These are phyloP conservation scores for Pseudogymnoascus sp. DNA, from an alignment of 2,329 filamentous ascomycete species.

Conservation along the genomic window DNA sequence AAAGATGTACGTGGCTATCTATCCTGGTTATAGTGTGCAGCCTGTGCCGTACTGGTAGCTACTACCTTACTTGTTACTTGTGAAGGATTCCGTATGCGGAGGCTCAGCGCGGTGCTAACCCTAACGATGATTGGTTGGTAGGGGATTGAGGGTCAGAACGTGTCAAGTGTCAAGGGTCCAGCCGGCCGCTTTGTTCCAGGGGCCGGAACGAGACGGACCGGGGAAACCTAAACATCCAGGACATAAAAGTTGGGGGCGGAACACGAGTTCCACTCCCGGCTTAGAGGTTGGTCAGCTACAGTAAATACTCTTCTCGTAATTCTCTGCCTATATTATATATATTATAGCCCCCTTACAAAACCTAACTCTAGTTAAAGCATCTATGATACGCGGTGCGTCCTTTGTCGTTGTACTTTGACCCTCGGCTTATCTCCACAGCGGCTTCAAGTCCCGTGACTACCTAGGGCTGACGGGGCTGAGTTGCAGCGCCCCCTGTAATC, in stretches of 20 bases:
- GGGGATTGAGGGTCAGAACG: not conserved
- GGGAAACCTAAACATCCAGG: not conserved
- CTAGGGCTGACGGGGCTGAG: not conserved
- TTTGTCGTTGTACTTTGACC: not conserved
- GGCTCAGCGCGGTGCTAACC: not conserved
- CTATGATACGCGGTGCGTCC: not conserved
- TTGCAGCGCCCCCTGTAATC: not conserved
- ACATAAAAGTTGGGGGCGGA: not conserved
- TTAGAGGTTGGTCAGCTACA: not conserved
- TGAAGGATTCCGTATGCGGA: not conserved
- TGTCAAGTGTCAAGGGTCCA: not conserved
- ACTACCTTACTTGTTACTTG: not conserved
- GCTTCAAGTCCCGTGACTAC: not conserved
- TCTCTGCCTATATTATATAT: not conserved
- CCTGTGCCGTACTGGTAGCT: not conserved
- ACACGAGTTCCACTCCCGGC: not conserved
- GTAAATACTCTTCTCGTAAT: not conserved
- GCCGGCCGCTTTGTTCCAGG: not conserved
- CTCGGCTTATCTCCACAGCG: not conserved
- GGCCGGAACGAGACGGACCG: not conserved
- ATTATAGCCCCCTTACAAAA: not conserved
- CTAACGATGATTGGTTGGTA: not conserved
- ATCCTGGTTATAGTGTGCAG: not conserved
- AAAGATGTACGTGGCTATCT: not conserved
- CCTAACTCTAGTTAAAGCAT: not conserved